Conservation (phyloP, 2,329 filamentous ascomycete species). For the Trichoderma afroharzianum region DNA sequence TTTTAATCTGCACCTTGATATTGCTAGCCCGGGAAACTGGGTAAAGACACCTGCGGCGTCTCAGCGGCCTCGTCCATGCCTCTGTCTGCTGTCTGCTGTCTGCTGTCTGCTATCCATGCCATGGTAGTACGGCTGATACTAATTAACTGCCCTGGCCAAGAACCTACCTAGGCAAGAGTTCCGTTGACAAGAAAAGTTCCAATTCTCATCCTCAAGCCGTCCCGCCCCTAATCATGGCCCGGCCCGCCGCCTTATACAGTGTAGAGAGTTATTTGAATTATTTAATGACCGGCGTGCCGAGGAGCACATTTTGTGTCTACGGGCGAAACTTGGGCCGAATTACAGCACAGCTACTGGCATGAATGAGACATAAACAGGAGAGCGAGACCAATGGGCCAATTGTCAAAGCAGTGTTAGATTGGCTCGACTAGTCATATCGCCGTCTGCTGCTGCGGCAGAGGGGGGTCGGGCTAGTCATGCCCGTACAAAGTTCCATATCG, state of each 20-base stretch:
- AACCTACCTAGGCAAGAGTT: too few relatives aligned
- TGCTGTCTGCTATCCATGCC: not conserved
- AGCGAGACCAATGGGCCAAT: not conserved
- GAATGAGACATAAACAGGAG: not conserved
- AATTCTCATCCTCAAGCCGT: not conserved
- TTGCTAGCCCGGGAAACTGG: not conserved
- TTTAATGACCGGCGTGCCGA: not conserved
- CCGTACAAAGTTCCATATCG: not conserved
- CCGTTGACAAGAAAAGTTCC: not conserved
- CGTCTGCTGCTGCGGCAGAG: not conserved
- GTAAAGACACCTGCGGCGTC: not conserved
- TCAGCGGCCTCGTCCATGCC: not conserved
- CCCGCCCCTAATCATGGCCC: slow-evolving; percentile 12
- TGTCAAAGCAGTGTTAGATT: not conserved
- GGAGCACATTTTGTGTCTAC: not conserved
- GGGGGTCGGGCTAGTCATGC: not conserved
- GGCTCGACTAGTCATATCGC: slow-evolving; percentile 8
- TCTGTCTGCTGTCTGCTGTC: too few relatives aligned
- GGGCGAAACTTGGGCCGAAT: not conserved
- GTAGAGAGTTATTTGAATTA: not conserved
- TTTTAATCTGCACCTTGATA: not conserved
- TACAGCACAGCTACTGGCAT: not conserved
- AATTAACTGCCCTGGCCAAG: too few relatives aligned
- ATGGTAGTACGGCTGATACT: too few relatives aligned
- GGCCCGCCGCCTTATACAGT: slow-evolving; percentile 1